Conservation (phyloP, 805 yeast species). For the Kluyveromyces aestuarii region DNA sequence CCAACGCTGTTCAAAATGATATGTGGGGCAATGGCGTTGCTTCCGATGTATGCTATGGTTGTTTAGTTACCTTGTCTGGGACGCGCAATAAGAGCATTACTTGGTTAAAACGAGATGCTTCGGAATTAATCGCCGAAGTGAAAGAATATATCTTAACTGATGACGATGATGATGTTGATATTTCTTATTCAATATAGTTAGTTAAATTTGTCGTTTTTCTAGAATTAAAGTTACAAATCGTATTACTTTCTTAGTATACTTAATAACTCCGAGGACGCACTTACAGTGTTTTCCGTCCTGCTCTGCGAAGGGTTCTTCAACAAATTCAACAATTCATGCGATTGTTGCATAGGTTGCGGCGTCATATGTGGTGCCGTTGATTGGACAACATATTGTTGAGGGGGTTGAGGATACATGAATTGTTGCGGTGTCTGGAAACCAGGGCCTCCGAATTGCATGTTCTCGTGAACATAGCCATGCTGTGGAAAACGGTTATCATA, state of each 20-base stretch:
- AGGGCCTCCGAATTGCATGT: background rate
- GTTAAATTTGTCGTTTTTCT: background rate
- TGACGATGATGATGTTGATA: slow-evolving; percentile 16
- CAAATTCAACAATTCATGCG: slow-evolving; percentile 14
- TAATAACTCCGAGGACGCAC: slow-evolving; percentile 19
- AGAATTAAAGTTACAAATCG: background rate
- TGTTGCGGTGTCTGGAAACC: background rate
- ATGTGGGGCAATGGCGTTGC: slow-evolving; percentile 14
- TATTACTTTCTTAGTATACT: slow-evolving; percentile 15
- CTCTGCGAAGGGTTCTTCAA: slow-evolving; percentile 10
- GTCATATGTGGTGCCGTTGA: background rate
- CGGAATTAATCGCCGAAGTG: slow-evolving; percentile 31
- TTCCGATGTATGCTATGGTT: slow-evolving; percentile 59
- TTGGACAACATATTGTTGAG: background rate
- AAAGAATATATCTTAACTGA: slow-evolving; percentile 42
- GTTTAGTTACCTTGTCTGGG: slow-evolving; percentile 54
- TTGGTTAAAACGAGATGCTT: slow-evolving; percentile 29
- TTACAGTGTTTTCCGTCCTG: background rate
- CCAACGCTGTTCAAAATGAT: slow-evolving; percentile 13
- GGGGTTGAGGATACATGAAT: background rate
- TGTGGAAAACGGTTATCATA: background rate
- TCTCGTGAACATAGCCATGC: background rate
- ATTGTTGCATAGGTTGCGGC: slow-evolving; percentile 6
- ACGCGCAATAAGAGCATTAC: slow-evolving; percentile 29
- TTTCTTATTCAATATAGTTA: background rate